phyloP scores from a whole-genome alignment of 2,329 filamentous ascomycete species.

The Penicillium hordei region DNA sequence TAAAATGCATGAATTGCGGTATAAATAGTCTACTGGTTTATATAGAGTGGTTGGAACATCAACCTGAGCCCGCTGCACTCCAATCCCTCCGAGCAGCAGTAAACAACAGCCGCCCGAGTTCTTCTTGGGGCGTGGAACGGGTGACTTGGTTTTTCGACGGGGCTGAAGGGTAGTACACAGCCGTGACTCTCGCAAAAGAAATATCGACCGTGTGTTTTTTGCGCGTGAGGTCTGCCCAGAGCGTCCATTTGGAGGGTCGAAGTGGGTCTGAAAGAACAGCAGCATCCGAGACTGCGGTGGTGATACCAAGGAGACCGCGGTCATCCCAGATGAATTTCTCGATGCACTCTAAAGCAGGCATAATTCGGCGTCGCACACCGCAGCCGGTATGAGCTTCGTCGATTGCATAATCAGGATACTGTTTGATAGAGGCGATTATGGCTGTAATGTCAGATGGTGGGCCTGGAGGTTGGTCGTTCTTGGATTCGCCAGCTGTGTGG shows the following conservation, averaged over 20 bases:
- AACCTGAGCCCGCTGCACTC: constrained; percentile 24
- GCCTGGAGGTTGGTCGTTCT: constrained; percentile 7
- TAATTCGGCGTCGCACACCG: constrained; percentile 42
- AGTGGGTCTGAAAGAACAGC: neutral
- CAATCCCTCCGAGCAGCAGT: constrained; percentile 39
- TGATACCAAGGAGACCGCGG: constrained; percentile 34
- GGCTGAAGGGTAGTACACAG: constrained; percentile 17
- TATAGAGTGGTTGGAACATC: neutral
- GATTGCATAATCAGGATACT: constrained; percentile 46
- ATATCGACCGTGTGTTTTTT: constrained; percentile 28
- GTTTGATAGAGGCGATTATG: constrained; percentile 40
- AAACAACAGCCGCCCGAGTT: constrained; percentile 37
- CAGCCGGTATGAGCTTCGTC: constrained; percentile 44
- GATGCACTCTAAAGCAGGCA: constrained; percentile 41
- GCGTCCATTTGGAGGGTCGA: constrained; percentile 5
- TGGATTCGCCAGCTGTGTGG: constrained; percentile 1
- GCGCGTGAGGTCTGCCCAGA: constrained; percentile 24
- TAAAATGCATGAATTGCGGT: neutral
- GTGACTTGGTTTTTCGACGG: constrained; percentile 13
- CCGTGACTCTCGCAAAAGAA: constrained; percentile 26
- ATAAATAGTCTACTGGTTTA: neutral
- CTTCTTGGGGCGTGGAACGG: constrained; percentile 23
- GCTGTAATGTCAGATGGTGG: constrained; percentile 32
- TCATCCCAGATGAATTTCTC: constrained; percentile 38
- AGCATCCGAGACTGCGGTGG: constrained; percentile 16